Conservation (phyloP, 768 basidiomycete species). For the Lentinula edodes region DNA sequence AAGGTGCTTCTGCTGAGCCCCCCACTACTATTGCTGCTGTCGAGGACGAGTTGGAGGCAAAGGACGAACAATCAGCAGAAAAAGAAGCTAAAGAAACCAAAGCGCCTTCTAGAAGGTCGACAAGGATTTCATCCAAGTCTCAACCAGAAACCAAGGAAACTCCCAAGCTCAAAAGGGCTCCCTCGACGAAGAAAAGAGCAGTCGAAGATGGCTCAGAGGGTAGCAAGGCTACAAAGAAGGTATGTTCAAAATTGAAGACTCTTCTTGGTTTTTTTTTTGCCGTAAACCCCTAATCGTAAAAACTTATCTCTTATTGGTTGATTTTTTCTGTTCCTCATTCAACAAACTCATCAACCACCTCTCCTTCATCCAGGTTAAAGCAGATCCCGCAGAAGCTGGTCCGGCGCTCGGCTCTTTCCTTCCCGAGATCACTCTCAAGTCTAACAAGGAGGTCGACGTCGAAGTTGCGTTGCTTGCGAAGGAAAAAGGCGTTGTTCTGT, state of each 20-base stretch:
- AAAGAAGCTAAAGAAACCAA: background rate
- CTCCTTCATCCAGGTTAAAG: background rate
- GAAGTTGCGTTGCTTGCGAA: conserved; percentile 57
- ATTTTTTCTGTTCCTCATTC: background rate
- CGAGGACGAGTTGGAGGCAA: background rate
- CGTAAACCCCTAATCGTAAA: too few relatives aligned
- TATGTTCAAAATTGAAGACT: background rate
- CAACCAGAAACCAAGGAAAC: background rate
- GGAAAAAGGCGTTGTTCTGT: conserved; percentile 76
- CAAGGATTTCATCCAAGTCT: conserved; percentile 5
- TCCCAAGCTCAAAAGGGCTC: background rate
- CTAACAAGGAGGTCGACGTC: conserved; percentile 79
- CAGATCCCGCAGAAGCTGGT: background rate
- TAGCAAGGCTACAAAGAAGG: conserved; percentile 1
- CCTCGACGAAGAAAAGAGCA: conserved; percentile 3
- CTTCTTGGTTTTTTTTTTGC: too few relatives aligned
- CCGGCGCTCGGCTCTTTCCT: conserved; percentile 59
- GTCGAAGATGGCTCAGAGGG: background rate
- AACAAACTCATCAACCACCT: background rate
- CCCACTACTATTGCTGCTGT: background rate
- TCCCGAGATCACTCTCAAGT: conserved; percentile 67
- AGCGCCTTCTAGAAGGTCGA: conserved; percentile 6
- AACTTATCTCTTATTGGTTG: background rate
- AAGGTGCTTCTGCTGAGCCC: background rate
- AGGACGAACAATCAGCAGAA: background rate